Conservation (phyloP, 1,284 basidiomycete genomes). For the Pseudozyma flocculosa region DNA sequence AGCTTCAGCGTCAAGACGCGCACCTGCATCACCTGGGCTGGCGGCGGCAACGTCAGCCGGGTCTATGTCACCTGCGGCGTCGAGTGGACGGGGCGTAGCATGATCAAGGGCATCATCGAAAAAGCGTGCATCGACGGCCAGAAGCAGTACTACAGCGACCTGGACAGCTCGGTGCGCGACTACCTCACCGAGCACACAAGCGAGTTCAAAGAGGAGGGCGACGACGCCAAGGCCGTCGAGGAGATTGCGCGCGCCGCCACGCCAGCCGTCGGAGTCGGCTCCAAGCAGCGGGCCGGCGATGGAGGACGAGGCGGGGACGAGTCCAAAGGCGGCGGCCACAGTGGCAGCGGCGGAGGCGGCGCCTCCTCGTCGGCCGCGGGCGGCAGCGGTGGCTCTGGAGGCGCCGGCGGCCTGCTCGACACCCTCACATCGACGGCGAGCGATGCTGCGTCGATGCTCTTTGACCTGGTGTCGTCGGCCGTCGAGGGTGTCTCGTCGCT, state of each 20-base stretch:
- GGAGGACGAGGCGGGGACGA: background rate
- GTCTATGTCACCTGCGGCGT: slow-evolving; percentile 87
- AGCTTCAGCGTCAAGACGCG: slow-evolving; percentile 90
- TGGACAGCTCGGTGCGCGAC: slow-evolving; percentile 72
- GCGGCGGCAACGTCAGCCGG: slow-evolving; percentile 68
- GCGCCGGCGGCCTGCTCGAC: too few relatives aligned
- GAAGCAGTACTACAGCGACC: slow-evolving; percentile 79
- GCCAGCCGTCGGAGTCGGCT: slow-evolving; percentile 10
- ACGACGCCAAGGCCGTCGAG: slow-evolving; percentile 61
- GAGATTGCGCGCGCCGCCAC: slow-evolving; percentile 39
- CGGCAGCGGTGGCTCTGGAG: too few relatives aligned
- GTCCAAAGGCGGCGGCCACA: too few relatives aligned
- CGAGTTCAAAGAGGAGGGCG: slow-evolving; percentile 84
- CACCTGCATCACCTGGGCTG: slow-evolving; percentile 93
- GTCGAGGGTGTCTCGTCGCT: background rate
- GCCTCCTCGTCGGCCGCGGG: too few relatives aligned
- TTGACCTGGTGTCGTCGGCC: background rate
- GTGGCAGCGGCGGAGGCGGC: too few relatives aligned
- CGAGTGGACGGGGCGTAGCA: slow-evolving; percentile 94
- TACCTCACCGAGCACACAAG: slow-evolving; percentile 85
- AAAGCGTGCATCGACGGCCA: slow-evolving; percentile 91
- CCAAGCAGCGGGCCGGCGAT: slow-evolving; percentile 1
- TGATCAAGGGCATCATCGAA: slow-evolving; percentile 95
- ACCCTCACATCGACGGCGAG: too few relatives aligned
- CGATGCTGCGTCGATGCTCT: too few relatives aligned